Evolutionary conservation across 1,284 basidiomycete species (phyloP).

Genomic region (Trametes pubescens): DNA sequence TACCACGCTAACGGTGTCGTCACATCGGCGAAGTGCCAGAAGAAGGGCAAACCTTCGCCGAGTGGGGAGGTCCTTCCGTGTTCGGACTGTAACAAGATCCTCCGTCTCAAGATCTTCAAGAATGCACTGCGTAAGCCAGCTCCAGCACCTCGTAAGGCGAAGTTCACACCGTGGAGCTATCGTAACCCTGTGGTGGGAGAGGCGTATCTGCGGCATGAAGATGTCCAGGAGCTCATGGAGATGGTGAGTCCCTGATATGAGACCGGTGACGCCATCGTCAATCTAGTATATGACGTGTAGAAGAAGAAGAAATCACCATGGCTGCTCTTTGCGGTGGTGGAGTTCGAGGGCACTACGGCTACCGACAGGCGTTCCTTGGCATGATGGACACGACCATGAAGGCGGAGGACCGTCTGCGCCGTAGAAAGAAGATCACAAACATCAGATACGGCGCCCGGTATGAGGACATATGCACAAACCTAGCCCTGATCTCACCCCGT

Average conservation of each 20-base stretch:
- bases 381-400: constrained; percentile 8
- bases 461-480: neutral
- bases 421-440: no score
- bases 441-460: no score
- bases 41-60: neutral
- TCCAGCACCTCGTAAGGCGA: neutral
- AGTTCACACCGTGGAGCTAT: constrained; percentile 23
- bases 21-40: neutral
- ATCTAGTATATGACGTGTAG: neutral
- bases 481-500: no score
- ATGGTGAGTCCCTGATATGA: neutral
- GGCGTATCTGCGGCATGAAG: constrained; percentile 6
- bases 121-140: constrained; percentile 31
- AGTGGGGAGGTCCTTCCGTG: neutral
- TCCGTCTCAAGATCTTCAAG: constrained; percentile 44
- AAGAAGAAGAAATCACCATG: neutral
- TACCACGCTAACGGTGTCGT: neutral
- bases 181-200: constrained; percentile 4
- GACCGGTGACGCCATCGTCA: no score
- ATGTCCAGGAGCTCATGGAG: constrained; percentile 15
- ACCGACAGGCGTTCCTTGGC: constrained; percentile 6
- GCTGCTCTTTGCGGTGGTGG: neutral
- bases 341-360: neutral
- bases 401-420: constrained; percentile 12
- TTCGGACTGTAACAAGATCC: constrained; percentile 39